Evolutionary conservation across 2,329 filamentous ascomycete species (phyloP).

Genomic region (Microcyclospora tardicrescens): DNA sequence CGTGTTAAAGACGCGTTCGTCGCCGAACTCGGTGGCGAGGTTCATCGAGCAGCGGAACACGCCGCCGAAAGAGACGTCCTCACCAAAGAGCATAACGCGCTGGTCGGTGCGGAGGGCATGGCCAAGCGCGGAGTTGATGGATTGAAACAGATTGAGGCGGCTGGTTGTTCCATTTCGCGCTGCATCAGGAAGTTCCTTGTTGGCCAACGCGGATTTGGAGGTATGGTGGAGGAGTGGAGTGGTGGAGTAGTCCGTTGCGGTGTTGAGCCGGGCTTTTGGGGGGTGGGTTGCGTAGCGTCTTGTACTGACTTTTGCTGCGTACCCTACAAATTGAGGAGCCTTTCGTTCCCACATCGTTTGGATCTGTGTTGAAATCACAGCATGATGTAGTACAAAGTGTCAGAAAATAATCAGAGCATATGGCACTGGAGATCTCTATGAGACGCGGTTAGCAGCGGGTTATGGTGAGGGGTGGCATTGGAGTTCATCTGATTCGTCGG

Average conservation of each 20-base stretch:
- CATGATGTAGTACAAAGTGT: too few species aligned
- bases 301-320: neutral
- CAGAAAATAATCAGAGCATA: too few species aligned
- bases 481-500: too few species aligned
- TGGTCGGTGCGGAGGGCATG: slow-evolving; percentile 74
- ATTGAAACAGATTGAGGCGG: slow-evolving; percentile 85
- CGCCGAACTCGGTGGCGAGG: slow-evolving; percentile 73
- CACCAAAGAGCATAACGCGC: slow-evolving; percentile 80
- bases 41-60: slow-evolving; percentile 84
- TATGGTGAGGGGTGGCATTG: too few species aligned
- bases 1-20: slow-evolving; percentile 89
- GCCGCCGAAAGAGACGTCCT: slow-evolving; percentile 93
- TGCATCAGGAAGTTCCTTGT: slow-evolving; percentile 51
- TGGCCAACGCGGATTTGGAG: slow-evolving; percentile 55
- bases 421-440: too few species aligned
- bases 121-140: slow-evolving; percentile 79
- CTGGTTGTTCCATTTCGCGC: slow-evolving; percentile 45
- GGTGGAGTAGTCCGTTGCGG: slow-evolving; percentile 74
- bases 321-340: too few species aligned
- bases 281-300: slow-evolving; percentile 35
- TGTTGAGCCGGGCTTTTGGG: slow-evolving; percentile 55
- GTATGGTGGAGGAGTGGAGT: slow-evolving; percentile 73
- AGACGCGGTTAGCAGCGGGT: too few species aligned
- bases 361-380: too few species aligned
- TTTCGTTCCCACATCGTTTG: too few species aligned